phyloP scores from a whole-genome alignment of 2,329 filamentous ascomycete genomes.

The Clathrospora elynae region DNA sequence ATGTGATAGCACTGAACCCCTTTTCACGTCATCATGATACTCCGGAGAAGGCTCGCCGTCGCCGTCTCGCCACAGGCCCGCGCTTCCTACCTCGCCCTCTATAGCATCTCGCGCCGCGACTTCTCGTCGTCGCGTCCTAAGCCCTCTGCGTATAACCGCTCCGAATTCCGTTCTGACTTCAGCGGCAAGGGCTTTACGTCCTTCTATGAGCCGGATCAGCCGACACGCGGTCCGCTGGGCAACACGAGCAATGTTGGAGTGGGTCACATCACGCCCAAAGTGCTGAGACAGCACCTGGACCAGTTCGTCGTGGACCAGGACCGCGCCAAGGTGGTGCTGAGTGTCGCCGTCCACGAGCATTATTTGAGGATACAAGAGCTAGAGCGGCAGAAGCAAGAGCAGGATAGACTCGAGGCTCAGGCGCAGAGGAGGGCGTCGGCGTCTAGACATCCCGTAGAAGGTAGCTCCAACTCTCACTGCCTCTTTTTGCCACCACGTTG shows the following conservation, averaged over 20 bases:
- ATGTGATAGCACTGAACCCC: conserved; percentile 1
- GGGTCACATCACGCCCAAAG: conserved; percentile 64
- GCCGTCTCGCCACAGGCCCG: conserved; percentile 49
- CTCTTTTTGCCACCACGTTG: conserved; percentile 6
- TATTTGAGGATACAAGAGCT: conserved; percentile 84
- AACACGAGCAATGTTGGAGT: conserved; percentile 63
- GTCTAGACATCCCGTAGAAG: conserved; percentile 77
- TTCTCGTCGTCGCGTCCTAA: conserved; percentile 21
- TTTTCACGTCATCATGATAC: conserved; percentile 25
- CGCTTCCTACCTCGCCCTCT: conserved; percentile 48
- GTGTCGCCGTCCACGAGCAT: conserved; percentile 93
- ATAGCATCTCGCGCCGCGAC: conserved; percentile 32
- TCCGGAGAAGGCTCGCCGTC: conserved; percentile 29
- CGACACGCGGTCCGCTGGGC: conserved; percentile 67
- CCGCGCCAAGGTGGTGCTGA: conserved; percentile 89
- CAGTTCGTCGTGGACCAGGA: conserved; percentile 97
- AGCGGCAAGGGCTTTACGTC: conserved; percentile 65
- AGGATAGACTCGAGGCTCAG: conserved; percentile 74
- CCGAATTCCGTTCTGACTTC: conserved; percentile 70
- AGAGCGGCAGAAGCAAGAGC: conserved; percentile 77
- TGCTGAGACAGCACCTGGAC: conserved; percentile 87
- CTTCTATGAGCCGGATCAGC: conserved; percentile 66
- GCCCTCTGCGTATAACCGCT: conserved; percentile 60
- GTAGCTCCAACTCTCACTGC: conserved; percentile 49
- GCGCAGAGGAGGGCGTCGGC: conserved; percentile 71